Base-by-base conservation (phyloP, 2,329 filamentous ascomycete species). In the Plectosphaerella plurivora region DNA sequence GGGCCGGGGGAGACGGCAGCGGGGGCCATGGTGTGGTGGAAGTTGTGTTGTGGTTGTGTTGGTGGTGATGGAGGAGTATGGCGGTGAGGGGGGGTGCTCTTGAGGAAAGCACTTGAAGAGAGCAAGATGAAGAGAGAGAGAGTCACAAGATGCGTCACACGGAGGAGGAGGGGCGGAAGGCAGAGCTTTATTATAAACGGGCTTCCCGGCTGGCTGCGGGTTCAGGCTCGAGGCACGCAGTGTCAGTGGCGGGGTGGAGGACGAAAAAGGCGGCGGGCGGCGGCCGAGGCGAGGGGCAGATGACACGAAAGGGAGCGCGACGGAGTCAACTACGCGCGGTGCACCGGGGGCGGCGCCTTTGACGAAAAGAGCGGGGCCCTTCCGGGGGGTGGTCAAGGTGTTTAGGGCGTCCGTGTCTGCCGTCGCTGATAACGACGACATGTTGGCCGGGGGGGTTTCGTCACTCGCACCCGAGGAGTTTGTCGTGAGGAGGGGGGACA, bases 21-120 rank as follows among this genome's bases (percentile, higher is more conserved):
- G 37, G 63, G 63, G 46, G 65, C 57, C 65, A 67, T 67, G 25
- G 33, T 48, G 42, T 9, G 35, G 20, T 35, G 33, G 39, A n/a
- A n/a, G 22, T 22, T 22, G 22, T 22, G 22, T 22, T 22, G 22
- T 22, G 22, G 22, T 22, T 22, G 22, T 22, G 22, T 3, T 35
- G 47, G 35, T 46, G 4, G 18, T 37, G 42, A 20, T 20, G 36
- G 36, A 20, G 36, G 36, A 20, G 25, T 47, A 33, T 25, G 28
- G 45, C 44, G 25, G 47, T 50, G 44, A 36, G 47, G 25, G 25
- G n/a, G 20, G 51, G 37, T 44, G 20, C 36, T 45, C 20, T 37
- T 11, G 39, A 20, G 45, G 16, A 24, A 24, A 33, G 24, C 25
- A 24, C 36, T 12, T 20, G 10, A 37, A 42, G 33, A 25, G 28